Conservation (phyloP, 2,329 filamentous ascomycete species). For the Fonsecaea erecta region DNA sequence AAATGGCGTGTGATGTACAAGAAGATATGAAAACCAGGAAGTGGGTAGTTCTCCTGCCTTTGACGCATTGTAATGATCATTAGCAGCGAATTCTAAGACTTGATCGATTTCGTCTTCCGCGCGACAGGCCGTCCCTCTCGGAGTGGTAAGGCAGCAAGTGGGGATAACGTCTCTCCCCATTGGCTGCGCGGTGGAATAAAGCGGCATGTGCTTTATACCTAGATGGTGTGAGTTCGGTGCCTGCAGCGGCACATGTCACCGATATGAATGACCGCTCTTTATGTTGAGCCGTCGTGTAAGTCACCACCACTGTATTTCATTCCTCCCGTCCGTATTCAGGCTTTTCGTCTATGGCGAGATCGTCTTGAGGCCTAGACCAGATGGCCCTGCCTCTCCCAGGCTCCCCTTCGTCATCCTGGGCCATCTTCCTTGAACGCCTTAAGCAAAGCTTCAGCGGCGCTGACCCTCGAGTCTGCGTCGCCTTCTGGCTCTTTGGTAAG, state of each 20-base stretch:
- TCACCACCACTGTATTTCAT: not conserved
- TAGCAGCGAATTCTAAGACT: not conserved
- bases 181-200: not conserved
- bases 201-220: not conserved
- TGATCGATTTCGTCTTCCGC: too few relatives aligned
- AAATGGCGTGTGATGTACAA: not conserved
- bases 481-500: slow-evolving; percentile 94
- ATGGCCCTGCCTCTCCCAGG: slow-evolving; percentile 60
- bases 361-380: not conserved
- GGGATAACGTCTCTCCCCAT: not conserved
- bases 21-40: not conserved
- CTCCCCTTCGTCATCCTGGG: slow-evolving; percentile 69
- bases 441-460: slow-evolving; percentile 66
- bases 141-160: not conserved
- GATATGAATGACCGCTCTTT: not conserved
- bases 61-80: not conserved
- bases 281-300: not conserved
- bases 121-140: too few relatives aligned
- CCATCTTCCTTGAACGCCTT: slow-evolving; percentile 71
- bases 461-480: slow-evolving; percentile 72
- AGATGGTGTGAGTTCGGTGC: not conserved
- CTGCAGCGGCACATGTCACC: not conserved
- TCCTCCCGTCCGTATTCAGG: not conserved
- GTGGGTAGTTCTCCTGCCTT: too few relatives aligned
- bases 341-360: not conserved